Conservation (phyloP, 169 alveolate genomes). For the Eimeria brunetti region DNA sequence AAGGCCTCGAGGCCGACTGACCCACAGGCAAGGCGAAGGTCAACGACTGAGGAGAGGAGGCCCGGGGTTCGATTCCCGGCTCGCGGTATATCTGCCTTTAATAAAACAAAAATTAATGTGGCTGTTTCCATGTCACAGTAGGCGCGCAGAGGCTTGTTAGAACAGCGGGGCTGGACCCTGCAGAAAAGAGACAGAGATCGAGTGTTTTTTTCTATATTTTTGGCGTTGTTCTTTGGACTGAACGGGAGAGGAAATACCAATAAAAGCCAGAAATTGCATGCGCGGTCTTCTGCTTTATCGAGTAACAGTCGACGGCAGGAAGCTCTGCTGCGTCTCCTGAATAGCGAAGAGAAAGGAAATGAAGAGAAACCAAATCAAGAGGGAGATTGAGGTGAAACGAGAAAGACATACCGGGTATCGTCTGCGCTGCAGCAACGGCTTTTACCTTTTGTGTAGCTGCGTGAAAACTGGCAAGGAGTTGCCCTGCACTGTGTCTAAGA, state of each 20-base stretch:
- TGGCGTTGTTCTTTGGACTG: neutral
- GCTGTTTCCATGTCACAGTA: slow-evolving; percentile 93
- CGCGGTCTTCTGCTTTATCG: slow-evolving; percentile 83
- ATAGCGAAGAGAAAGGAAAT: neutral
- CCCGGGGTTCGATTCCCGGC: slow-evolving; percentile 69
- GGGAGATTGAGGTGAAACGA: neutral
- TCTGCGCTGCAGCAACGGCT: slow-evolving; percentile 78
- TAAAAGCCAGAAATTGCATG: slow-evolving; percentile 93
- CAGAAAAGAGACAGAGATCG: neutral
- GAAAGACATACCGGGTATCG: neutral
- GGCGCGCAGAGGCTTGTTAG: slow-evolving; percentile 91
- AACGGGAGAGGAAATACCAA: slow-evolving; percentile 83
- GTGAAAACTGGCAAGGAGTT: slow-evolving; percentile 21
- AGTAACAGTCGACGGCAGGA: slow-evolving; percentile 94
- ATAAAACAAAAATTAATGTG: slow-evolving; percentile 87
- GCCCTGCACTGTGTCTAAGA: neutral
- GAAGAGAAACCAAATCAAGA: neutral
- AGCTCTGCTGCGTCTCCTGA: slow-evolving; percentile 89
- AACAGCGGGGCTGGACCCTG: slow-evolving; percentile 90
- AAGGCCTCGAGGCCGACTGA: slow-evolving; percentile 92
- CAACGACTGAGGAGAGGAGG: slow-evolving; percentile 87
- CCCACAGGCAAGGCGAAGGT: slow-evolving; percentile 90
- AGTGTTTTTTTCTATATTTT: neutral
- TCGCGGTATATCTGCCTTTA: slow-evolving; percentile 82
- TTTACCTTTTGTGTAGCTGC: slow-evolving; percentile 85